Evolutionary conservation across 192 early-diverging fungal genomes (phyloP), one percentile per base, ranked within the genome.

Genomic region (Podila clonocystis): DNA sequence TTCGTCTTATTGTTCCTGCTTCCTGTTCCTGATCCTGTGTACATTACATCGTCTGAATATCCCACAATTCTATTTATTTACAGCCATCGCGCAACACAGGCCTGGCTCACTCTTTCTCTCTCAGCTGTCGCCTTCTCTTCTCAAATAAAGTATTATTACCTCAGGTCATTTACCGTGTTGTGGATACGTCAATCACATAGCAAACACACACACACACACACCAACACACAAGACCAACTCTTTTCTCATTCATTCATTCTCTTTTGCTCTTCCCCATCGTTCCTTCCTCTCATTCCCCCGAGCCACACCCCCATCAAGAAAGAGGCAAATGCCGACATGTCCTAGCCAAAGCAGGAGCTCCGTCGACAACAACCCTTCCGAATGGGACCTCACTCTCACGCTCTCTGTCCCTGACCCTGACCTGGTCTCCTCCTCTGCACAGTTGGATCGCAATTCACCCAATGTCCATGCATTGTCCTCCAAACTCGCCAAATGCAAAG

Each of bases 101-200:
- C 41, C 65, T 55, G 45, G 49, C 49, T 48, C 65, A 15, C 49
- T 49, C 45, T 57, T 22, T 31, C 50, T 66, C 28, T 57, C 50
- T n/a, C 50, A 20, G n/a, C 12, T 26, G 33, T 22, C 15, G 3
- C 26, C 22, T 64, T 1, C 38, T 17, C 63, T 65, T 28, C 64
- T 65, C 29, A 49, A 11, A 49, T 20, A 29, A 50, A 50, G 13
- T 41, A 29, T 28, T 26, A 20, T 41, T 65, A 9, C 36, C 15
- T 28, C 63, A 3, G 26, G 12, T 65, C 22, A 19, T 49, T 3
- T 29, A 41, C 50, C 50, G 50, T 50, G 26, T 49, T 24, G 64
- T 33, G 12, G n/a, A 3, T 45, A 49, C 28, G 15, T 50, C 26
- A 19, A 28, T 65, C 28, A 31, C 30, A 4, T 33, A 33, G 33